These are phyloP conservation scores for Asterophora parasitica DNA, from an alignment of 768 basidiomycete species.

Conservation along the genomic window DNA sequence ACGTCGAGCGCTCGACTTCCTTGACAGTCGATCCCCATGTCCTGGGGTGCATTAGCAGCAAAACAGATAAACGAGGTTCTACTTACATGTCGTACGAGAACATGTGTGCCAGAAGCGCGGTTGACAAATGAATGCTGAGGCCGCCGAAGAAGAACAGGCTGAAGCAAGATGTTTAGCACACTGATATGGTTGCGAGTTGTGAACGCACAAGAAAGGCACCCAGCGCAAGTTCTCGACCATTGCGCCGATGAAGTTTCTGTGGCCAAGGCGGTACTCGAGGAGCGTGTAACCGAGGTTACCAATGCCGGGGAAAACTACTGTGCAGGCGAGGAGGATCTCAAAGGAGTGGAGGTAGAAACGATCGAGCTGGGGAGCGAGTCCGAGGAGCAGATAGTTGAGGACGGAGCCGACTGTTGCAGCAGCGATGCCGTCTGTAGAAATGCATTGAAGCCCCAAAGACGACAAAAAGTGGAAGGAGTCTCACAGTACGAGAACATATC, in stretches of 20 bases:
- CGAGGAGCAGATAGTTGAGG: conserved; percentile 73
- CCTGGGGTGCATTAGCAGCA: conserved; percentile 24
- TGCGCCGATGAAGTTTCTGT: conserved; percentile 43
- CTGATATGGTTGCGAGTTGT: too few relatives aligned
- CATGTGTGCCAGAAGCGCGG: conserved; percentile 61
- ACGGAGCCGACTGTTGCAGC: conserved; percentile 61
- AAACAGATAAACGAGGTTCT: neutral
- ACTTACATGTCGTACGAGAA: conserved; percentile 58
- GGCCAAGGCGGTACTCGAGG: conserved; percentile 72
- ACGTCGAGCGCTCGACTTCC: conserved; percentile 82
- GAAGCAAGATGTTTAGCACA: conserved; percentile 4
- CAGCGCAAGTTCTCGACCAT: conserved; percentile 56
- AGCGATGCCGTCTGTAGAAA: conserved; percentile 52
- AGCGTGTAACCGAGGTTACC: conserved; percentile 73
- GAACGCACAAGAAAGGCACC: conserved; percentile 69
- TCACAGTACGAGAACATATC: conserved; percentile 47
- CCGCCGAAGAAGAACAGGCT: conserved; percentile 78
- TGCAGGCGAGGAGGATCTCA: conserved; percentile 75
- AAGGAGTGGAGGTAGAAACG: conserved; percentile 76
- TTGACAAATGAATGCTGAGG: conserved; percentile 65
- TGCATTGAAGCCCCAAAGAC: neutral
- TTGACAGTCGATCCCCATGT: conserved; percentile 61
- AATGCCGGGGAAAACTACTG: conserved; percentile 72
- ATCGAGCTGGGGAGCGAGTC: conserved; percentile 63
- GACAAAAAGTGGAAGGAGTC: conserved; percentile 8